Conservation (phyloP, 2,329 filamentous ascomycete species). For the Dactylellina cionopaga region DNA sequence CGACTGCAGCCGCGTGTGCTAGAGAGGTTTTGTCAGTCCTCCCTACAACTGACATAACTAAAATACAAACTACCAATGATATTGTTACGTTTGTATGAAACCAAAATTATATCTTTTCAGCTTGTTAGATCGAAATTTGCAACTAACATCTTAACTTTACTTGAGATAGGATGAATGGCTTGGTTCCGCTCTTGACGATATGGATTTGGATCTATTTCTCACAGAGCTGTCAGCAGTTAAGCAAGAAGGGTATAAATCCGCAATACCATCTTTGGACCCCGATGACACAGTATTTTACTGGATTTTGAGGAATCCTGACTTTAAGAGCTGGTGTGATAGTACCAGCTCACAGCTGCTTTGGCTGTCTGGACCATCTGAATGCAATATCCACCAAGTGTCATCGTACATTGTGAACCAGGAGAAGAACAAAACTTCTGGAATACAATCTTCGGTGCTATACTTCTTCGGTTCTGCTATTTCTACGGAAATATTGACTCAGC, state of each 20-base stretch:
- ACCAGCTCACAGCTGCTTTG: neutral
- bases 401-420: neutral
- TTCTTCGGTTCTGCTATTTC: neutral
- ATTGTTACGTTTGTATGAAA: too few relatives aligned
- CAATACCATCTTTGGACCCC: neutral
- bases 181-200: neutral
- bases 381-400: neutral
- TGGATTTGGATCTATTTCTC: neutral
- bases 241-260: neutral
- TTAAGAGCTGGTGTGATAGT: neutral
- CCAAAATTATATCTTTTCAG: too few relatives aligned
- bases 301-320: neutral
- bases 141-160: too few relatives aligned
- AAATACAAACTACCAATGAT: too few relatives aligned
- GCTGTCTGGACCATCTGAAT: neutral
- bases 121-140: too few relatives aligned
- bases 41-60: too few relatives aligned
- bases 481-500: neutral
- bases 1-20: slow-evolving; percentile 57
- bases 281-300: neutral
- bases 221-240: neutral
- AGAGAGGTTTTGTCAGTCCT: slow-evolving; percentile 53
- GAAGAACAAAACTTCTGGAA: neutral
- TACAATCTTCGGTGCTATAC: neutral
- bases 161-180: too few relatives aligned